Conservation (phyloP, 164 flowering plant genomes). For the Magnolia sinica region DNA sequence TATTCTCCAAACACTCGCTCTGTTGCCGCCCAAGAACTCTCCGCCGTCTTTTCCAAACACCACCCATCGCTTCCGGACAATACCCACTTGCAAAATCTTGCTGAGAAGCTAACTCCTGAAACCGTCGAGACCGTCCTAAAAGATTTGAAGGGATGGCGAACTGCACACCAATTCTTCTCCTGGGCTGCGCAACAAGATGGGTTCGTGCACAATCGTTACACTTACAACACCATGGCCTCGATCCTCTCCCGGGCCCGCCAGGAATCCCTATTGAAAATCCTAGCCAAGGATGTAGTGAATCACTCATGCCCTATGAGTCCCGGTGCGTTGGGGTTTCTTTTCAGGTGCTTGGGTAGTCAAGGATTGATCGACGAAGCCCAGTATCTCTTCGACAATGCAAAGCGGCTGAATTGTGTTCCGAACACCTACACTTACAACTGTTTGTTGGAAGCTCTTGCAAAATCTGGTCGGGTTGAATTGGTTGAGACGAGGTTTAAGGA, state of each 20-base stretch:
- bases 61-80: slow-evolving; percentile 21
- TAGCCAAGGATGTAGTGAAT: slow-evolving; percentile 40
- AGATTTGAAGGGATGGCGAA: slow-evolving; percentile 47
- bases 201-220: slow-evolving; percentile 55
- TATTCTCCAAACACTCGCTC: neutral
- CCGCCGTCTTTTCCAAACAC: slow-evolving; percentile 39
- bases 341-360: slow-evolving; percentile 68
- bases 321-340: slow-evolving; percentile 68
- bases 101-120: slow-evolving; percentile 34
- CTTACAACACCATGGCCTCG: slow-evolving; percentile 76
- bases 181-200: slow-evolving; percentile 70
- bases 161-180: slow-evolving; percentile 50
- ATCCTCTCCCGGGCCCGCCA: slow-evolving; percentile 61
- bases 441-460: slow-evolving; percentile 62
- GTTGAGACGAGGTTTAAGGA: slow-evolving; percentile 62
- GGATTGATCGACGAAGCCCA: slow-evolving; percentile 67
- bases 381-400: slow-evolving; percentile 53
- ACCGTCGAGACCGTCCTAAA: slow-evolving; percentile 56
- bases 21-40: slow-evolving; percentile 22
- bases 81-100: neutral
- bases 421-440: slow-evolving; percentile 72
- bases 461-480: slow-evolving; percentile 37
- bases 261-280: slow-evolving; percentile 38
- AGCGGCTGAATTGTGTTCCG: slow-evolving; percentile 43
- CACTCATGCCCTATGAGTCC: slow-evolving; percentile 49